Conservation (phyloP, 768 basidiomycete genomes). For the Trametopsis cervina region DNA sequence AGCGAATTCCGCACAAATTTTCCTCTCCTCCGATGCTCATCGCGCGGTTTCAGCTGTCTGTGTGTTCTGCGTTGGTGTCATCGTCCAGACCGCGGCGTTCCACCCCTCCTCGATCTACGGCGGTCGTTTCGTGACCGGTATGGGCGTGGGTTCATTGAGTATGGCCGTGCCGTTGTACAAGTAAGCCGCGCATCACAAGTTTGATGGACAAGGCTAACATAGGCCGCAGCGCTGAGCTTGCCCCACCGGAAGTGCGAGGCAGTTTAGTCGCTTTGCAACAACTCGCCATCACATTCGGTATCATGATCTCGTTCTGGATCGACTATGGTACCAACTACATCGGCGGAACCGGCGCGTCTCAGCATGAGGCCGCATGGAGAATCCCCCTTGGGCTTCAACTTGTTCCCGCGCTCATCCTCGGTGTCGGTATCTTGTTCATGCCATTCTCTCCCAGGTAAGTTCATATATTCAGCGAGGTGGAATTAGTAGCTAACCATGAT, state of each 20-base stretch:
- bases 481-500: neutral
- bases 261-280: constrained; percentile 78
- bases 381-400: constrained; percentile 70
- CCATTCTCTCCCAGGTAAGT: constrained; percentile 68
- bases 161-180: constrained; percentile 85
- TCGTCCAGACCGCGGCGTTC: constrained; percentile 60
- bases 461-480: neutral
- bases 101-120: constrained; percentile 59
- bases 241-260: constrained; percentile 77
- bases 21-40: neutral
- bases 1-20: constrained; percentile 3
- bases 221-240: constrained; percentile 42
- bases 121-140: constrained; percentile 71
- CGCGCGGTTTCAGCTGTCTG: constrained; percentile 17
- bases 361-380: constrained; percentile 69
- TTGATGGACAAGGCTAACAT: neutral
- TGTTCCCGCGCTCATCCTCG: constrained; percentile 65
- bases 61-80: constrained; percentile 48
- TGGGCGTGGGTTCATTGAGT: constrained; percentile 74
- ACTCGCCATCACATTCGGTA: constrained; percentile 75
- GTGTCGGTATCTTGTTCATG: constrained; percentile 66
- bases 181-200: constrained; percentile 13
- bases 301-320: constrained; percentile 54
- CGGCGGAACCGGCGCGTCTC: constrained; percentile 48
- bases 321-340: constrained; percentile 60